Evolutionary conservation across 345 rosid species (phyloP).

Genomic region (Cochlearia excelsa): DNA sequence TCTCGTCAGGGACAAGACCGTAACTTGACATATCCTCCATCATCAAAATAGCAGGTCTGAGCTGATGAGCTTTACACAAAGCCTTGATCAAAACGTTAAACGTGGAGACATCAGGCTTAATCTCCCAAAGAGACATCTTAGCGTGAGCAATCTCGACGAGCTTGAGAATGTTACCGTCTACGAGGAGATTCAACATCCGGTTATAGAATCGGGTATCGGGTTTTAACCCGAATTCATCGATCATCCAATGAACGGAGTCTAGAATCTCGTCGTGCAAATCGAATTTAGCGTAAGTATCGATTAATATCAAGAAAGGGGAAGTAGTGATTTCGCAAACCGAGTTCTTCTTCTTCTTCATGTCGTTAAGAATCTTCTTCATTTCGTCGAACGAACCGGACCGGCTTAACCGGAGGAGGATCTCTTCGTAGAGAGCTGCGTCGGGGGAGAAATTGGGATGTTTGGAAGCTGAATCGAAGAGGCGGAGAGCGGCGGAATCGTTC

Average conservation of each 20-base stretch:
- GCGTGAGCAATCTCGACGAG: constrained; percentile 66
- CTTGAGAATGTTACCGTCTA: constrained; percentile 69
- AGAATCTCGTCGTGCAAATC: constrained; percentile 59
- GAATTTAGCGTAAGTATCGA: constrained; percentile 58
- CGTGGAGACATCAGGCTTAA: constrained; percentile 75
- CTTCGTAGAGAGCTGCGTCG: constrained; percentile 49
- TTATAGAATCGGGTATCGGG: constrained; percentile 66
- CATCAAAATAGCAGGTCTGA: constrained; percentile 78
- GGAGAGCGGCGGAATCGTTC: constrained; percentile 68
- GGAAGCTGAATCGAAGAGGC: constrained; percentile 64
- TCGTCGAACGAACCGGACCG: constrained; percentile 68
- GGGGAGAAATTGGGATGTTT: constrained; percentile 73
- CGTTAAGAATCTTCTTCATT: constrained; percentile 50
- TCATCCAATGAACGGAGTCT: constrained; percentile 51
- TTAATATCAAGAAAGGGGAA: constrained; percentile 51
- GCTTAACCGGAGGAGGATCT: constrained; percentile 63
- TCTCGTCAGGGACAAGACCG: constrained; percentile 74
- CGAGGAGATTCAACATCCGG: constrained; percentile 71
- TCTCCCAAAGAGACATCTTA: constrained; percentile 53
- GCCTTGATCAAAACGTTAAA: constrained; percentile 83
- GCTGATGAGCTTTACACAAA: constrained; percentile 79
- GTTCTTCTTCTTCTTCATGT: constrained; percentile 37
- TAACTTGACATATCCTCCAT: constrained; percentile 82
- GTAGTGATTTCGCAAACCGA: constrained; percentile 44
- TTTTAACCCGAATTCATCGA: constrained; percentile 48